Evolutionary conservation across 768 basidiomycete species (phyloP).

Genomic region (Leccinum disarticulatum): DNA sequence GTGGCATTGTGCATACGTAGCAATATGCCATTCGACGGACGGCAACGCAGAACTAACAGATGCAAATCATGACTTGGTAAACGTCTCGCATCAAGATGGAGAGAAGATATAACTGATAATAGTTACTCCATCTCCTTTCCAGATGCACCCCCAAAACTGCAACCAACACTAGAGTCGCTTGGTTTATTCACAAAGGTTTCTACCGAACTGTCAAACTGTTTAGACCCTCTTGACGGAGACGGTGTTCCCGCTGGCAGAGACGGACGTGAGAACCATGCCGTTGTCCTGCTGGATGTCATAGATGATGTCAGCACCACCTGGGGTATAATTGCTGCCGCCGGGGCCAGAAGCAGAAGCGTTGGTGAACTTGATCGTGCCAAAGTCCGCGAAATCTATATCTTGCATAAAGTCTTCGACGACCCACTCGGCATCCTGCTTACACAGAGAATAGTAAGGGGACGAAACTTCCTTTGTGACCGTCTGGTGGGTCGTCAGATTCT

Average conservation of each 20-base stretch:
- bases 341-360: background rate
- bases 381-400: background rate
- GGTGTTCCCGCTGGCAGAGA: background rate
- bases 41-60: too few species aligned
- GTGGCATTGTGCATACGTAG: background rate
- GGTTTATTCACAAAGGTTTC: background rate
- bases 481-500: background rate
- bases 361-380: background rate
- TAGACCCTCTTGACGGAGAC: background rate
- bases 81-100: background rate
- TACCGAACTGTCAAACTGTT: background rate
- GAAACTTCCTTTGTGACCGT: background rate
- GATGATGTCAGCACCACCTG: background rate
- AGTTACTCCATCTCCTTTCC: background rate
- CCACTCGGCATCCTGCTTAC: background rate
- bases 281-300: background rate
- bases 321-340: too few species aligned
- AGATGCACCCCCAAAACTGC: background rate
- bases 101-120: background rate
- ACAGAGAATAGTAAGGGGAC: background rate
- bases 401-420: background rate
- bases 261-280: background rate
- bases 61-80: too few species aligned
- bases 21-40: too few species aligned
- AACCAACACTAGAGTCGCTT: background rate